Evolutionary conservation across 2,329 filamentous ascomycete genomes (phyloP), one percentile per base, ranked within the genome.

Genomic region (Claviceps pusilla): DNA sequence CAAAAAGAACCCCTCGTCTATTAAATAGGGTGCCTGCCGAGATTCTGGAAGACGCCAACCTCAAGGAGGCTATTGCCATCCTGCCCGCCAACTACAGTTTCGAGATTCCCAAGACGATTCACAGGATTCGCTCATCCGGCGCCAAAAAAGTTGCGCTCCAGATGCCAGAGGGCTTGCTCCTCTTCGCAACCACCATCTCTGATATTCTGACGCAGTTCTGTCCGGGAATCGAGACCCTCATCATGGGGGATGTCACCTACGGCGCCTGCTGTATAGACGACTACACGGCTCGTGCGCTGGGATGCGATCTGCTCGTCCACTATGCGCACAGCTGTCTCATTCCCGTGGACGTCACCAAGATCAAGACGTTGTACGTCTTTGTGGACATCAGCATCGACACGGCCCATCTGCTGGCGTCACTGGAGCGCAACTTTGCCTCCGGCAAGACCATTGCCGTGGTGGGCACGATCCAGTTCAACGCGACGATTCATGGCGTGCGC

Each of bases 181-280:
- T 98, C 55, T 98, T 98, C 67, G 93, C 93, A 28, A 97, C 93
- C 31, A 98, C 93, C 41, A 91, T 98, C 61, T 95, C 93, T 3
- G 93, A 98, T 66, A 97, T 98, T 62, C 75, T 98, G 50, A 88
- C 87, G 0, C 86, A 90, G 65, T 98, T 98, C 73, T 98, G 93
- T 65, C 86, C 89, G 0, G 89, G 87, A 1, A 85, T 86, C 45
- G 88, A 94, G 67, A 97, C 91, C 2, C 76, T 97, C 53, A 98
- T 98, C 68, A 98, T 98, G 93, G 93, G 93, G 57, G 93, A 98
- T 67, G 93, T 98, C 47, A 98, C 93, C 1, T 98, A 98, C 68
- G 93, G 93, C 58, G 93, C 93, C 28, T 98, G 93, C 74, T 98
- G 93, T 66, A 96, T 98, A 62, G 93, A 98, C 67, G 93, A 98